Percentiles rank a stretch among this genome's conserved stretches.
These are phyloP conservation scores for Gloeopeniophorella convolvens DNA, from an alignment of 768 basidiomycete species.

Conservation along the genomic window DNA sequence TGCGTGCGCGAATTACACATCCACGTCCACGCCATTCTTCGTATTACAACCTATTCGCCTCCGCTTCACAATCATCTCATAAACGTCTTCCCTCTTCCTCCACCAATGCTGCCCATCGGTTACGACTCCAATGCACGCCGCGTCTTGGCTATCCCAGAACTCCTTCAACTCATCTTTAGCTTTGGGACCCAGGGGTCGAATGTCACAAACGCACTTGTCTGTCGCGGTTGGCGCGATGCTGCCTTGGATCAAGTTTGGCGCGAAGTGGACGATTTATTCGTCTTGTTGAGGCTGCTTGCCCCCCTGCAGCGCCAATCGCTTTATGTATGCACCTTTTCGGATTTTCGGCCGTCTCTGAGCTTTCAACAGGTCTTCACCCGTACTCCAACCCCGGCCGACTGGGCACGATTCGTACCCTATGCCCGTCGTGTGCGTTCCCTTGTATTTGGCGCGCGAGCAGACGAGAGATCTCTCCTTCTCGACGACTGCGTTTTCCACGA, in stretches of 20 bases:
- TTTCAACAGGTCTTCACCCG: conserved; percentile 7
- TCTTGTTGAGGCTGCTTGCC: conserved; percentile 8
- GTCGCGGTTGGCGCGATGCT: conserved; percentile 12
- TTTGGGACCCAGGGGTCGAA: conserved; percentile 14
- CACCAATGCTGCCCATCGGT: background rate
- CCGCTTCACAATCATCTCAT: too few species aligned
- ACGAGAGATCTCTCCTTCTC: background rate
- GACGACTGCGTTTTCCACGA: conserved; percentile 14
- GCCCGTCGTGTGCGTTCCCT: conserved; percentile 20
- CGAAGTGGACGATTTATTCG: conserved; percentile 15
- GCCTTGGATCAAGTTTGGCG: conserved; percentile 18
- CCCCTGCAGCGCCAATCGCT: background rate
- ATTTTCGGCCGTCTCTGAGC: background rate
- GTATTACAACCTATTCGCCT: too few species aligned
- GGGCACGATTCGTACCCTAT: conserved; percentile 17
- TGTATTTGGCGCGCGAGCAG: background rate
- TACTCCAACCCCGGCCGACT: conserved; percentile 16
- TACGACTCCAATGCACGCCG: conserved; percentile 20
- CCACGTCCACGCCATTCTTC: too few species aligned
- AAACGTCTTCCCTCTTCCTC: background rate
- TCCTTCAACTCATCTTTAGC: conserved; percentile 14
- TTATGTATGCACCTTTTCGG: background rate
- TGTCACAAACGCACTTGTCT: conserved; percentile 14
- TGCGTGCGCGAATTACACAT: too few species aligned
- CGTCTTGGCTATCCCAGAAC: conserved; percentile 18